Percentiles rank a stretch among this genome's conserved stretches.
phyloP scores from a whole-genome alignment of 306 rosid species.

The Trifolium dubium region DNA sequence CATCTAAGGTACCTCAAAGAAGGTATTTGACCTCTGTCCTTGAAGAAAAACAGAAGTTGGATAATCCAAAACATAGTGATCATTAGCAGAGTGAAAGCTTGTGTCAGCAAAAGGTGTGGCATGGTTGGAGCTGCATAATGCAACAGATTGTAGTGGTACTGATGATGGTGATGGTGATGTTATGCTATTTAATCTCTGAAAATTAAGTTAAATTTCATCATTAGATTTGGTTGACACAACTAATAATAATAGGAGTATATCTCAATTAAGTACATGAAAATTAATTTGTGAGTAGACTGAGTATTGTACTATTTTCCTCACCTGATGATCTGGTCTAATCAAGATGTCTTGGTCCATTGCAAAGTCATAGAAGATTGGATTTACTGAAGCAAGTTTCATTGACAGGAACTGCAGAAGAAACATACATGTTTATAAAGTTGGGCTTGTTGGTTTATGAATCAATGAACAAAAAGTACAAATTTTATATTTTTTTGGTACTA shows the following conservation, averaged over 20 bases:
- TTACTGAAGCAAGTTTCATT: conserved; percentile 83
- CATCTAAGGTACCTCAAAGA: conserved; percentile 54
- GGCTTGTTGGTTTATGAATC: background rate
- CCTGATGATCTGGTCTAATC: conserved; percentile 67
- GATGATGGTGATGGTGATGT: conserved; percentile 49
- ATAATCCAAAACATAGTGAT: conserved; percentile 50
- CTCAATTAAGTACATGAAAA: conserved; percentile 1
- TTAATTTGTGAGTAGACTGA: background rate
- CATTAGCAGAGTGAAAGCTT: conserved; percentile 37
- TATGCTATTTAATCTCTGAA: conserved; percentile 54
- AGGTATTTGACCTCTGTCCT: conserved; percentile 52
- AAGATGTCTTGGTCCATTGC: conserved; percentile 68
- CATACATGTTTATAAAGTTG: background rate
- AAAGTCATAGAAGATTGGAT: conserved; percentile 67
- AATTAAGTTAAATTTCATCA: conserved; percentile 20
- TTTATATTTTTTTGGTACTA: conserved; percentile 1
- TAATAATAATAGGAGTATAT: background rate
- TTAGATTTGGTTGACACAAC: conserved; percentile 6
- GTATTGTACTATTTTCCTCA: conserved; percentile 28
- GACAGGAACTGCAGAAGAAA: conserved; percentile 75
- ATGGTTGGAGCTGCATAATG: conserved; percentile 58
- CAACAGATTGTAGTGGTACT: conserved; percentile 46
- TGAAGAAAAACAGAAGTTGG: conserved; percentile 55
- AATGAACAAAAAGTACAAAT: background rate
- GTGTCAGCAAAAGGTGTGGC: conserved; percentile 56